A percentile compares a stretch with the other conserved stretches of the same genome.
phyloP scores from a whole-genome alignment of 2,329 filamentous ascomycete genomes.

The Geosmithia morbida region DNA sequence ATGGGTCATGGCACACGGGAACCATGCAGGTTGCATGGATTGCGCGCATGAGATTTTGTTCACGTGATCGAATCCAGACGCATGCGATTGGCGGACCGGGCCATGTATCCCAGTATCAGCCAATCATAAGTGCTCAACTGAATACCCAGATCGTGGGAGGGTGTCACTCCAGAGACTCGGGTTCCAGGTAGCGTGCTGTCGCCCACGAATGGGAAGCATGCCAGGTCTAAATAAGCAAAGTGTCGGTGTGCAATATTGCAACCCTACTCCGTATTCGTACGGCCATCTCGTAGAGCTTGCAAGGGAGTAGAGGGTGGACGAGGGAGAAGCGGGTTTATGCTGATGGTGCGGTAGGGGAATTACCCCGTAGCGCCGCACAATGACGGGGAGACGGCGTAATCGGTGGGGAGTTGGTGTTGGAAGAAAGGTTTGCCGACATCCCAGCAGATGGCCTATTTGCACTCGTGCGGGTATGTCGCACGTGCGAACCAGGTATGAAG shows the following conservation, averaged over 20 bases:
- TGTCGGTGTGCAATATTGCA: slow-evolving; percentile 1
- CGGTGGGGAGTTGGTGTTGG: background rate
- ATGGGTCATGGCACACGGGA: slow-evolving; percentile 8
- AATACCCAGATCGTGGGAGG: background rate
- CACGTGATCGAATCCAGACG: slow-evolving; percentile 19
- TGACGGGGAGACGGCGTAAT: background rate
- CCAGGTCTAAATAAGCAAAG: background rate
- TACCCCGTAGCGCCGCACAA: background rate
- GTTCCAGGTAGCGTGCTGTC: slow-evolving; percentile 1
- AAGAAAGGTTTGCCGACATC: background rate
- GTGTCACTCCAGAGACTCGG: slow-evolving; percentile 1
- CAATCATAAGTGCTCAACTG: slow-evolving; percentile 6
- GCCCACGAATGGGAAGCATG: background rate
- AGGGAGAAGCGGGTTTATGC: background rate
- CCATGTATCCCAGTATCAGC: slow-evolving; percentile 12
- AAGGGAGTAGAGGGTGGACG: background rate
- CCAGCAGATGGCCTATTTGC: background rate
- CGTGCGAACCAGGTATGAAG: background rate
- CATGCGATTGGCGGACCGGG: slow-evolving; percentile 23
- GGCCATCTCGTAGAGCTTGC: background rate
- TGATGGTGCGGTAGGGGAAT: background rate
- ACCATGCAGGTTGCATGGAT: slow-evolving; percentile 17
- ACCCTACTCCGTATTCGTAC: background rate
- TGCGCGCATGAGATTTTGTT: slow-evolving; percentile 16
- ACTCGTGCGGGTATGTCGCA: background rate